A percentile compares a stretch with the other conserved stretches of the same genome.
phyloP scores from a whole-genome alignment of 2,329 filamentous ascomycete species.

The Phyllosticta citribraziliensis region DNA sequence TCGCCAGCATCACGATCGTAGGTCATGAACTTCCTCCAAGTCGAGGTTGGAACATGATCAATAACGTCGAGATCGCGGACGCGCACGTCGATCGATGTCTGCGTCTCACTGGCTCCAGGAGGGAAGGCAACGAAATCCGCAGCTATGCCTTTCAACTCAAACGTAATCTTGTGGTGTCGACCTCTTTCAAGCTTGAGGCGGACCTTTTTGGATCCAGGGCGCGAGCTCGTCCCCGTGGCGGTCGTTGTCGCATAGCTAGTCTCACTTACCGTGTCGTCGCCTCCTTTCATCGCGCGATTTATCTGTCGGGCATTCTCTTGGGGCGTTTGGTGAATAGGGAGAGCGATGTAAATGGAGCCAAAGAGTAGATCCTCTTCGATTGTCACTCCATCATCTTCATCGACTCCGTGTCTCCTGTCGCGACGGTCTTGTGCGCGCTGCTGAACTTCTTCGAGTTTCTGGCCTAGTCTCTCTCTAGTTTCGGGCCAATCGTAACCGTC shows the following conservation, averaged over 20 bases:
- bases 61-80: slow-evolving; percentile 80
- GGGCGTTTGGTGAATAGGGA: slow-evolving; percentile 69
- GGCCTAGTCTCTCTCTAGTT: slow-evolving; percentile 67
- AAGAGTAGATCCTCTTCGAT: slow-evolving; percentile 91
- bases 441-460: slow-evolving; percentile 83
- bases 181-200: slow-evolving; percentile 71
- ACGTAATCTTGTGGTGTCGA: slow-evolving; percentile 88
- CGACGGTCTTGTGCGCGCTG: slow-evolving; percentile 67
- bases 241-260: slow-evolving; percentile 72
- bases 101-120: slow-evolving; percentile 64
- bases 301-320: slow-evolving; percentile 77
- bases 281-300: slow-evolving; percentile 58
- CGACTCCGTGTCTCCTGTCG: slow-evolving; percentile 46
- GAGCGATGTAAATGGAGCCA: slow-evolving; percentile 96
- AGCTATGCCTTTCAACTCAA: slow-evolving; percentile 78
- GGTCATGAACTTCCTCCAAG: slow-evolving; percentile 96
- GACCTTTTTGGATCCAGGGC: slow-evolving; percentile 34
- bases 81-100: slow-evolving; percentile 78
- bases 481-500: slow-evolving; percentile 95
- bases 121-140: slow-evolving; percentile 76
- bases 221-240: slow-evolving; percentile 25
- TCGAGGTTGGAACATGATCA: slow-evolving; percentile 88
- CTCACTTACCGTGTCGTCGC: slow-evolving; percentile 73
- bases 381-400: slow-evolving; percentile 55
- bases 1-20: slow-evolving; percentile 84